Evolutionary conservation across 768 basidiomycete genomes (phyloP), one percentile per base, ranked within the genome.

Genomic region (Auricularia heimuer): DNA sequence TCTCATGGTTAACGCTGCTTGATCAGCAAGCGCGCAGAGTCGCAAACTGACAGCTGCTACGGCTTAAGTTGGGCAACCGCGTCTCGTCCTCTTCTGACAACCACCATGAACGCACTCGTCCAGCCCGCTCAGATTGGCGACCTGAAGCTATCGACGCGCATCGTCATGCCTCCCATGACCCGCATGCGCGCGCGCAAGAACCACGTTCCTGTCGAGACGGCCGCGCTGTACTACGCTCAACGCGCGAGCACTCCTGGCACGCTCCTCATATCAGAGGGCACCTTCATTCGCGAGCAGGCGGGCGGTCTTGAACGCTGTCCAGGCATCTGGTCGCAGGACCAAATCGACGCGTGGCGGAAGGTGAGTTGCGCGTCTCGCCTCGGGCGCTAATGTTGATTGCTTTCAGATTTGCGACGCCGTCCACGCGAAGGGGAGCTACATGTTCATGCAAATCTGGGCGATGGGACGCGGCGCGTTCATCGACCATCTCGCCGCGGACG

Each of bases 251-350:
- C 64, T 37, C 66, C 66, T 0, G 74, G 74, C 16, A 73, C 73
- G 4, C 68, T 76, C 44, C 65, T 67, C 37, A 73, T 78, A 60
- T 70, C 75, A 12, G 76, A 77, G 67, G 78, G 73, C 1, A 77
- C 76, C 45, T 74, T 72, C 63, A 70, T 74, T 63, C 67, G 70
- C 2, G 62, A 62, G 6, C 44, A 65, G 47, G 72, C 75, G 2
- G 75, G 73, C 10, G 73, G 73, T 1, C 70, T 68, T 65, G 62
- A 65, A 1, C 73, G 83, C 64, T 78, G 81, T 0, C 89, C 88
- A 1, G 89, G 88, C 1, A 83, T 89, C 63, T 89, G 82, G 78
- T 83, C 72, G n/a, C 71, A 80, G 3, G 83, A 81, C 24, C 89
- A 92, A 67, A 79, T 80, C 39, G 65, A 69, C 0, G 81, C 74